Percentiles rank a stretch among this genome's conserved stretches.
phyloP scores from a whole-genome alignment of 1,284 basidiomycete genomes.

The Neonothopanus nambi region DNA sequence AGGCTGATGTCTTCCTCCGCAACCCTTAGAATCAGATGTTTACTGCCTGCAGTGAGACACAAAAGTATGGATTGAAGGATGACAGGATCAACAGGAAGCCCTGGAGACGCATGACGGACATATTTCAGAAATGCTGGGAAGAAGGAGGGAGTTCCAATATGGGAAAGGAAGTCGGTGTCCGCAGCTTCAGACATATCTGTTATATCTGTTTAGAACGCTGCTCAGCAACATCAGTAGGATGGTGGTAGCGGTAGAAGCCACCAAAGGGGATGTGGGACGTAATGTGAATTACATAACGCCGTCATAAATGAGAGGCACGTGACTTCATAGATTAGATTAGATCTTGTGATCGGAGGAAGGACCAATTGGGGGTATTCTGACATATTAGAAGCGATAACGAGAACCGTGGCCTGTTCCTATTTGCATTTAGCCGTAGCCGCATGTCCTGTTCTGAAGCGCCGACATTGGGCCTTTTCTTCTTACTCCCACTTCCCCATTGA shows the following conservation, averaged over 20 bases:
- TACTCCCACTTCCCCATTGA: background rate
- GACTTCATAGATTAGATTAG: slow-evolving; percentile 5
- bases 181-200: background rate
- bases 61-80: slow-evolving; percentile 68
- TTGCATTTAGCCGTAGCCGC: no score
- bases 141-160: slow-evolving; percentile 51
- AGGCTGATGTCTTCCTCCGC: slow-evolving; percentile 58
- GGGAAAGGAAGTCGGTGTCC: slow-evolving; percentile 1
- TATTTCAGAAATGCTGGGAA: slow-evolving; percentile 50
- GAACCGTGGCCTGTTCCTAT: no score
- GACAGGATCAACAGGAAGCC: slow-evolving; percentile 55
- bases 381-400: no score
- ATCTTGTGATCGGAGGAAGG: background rate
- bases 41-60: slow-evolving; percentile 59
- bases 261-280: background rate
- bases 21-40: slow-evolving; percentile 61
- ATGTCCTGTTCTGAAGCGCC: no score
- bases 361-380: background rate
- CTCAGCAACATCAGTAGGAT: background rate
- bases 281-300: background rate
- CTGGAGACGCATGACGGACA: slow-evolving; percentile 42
- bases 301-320: background rate
- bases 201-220: no score
- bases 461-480: background rate
- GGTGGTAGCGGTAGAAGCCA: background rate